phyloP scores from a whole-genome alignment of 2,329 filamentous ascomycete species.

The Hypomyces rosellus region DNA sequence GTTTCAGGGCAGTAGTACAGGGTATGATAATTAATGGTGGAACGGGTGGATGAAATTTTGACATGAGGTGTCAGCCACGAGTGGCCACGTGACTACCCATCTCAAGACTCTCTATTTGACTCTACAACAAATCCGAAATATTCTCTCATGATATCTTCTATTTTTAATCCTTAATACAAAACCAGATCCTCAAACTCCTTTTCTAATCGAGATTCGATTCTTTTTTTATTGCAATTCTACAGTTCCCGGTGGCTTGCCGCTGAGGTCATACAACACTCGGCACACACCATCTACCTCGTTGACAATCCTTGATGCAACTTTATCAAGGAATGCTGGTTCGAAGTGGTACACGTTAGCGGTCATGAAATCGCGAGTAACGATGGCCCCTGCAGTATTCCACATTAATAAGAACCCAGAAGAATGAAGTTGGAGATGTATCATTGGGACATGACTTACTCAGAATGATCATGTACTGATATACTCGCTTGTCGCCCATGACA shows the following conservation, averaged over 20 bases:
- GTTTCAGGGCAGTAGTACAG: too few species aligned
- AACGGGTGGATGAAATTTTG: background rate
- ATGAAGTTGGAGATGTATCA: too few species aligned
- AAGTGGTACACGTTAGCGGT: conserved; percentile 65
- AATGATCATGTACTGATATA: background rate
- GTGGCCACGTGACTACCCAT: background rate
- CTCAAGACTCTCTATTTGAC: too few species aligned
- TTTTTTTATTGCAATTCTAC: background rate
- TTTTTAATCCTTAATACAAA: too few species aligned
- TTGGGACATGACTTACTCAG: too few species aligned
- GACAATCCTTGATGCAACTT: conserved; percentile 58
- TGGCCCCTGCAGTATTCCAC: conserved; percentile 25
- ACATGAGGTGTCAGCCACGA: background rate
- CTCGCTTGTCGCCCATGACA: conserved; percentile 22
- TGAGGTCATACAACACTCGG: conserved; percentile 60
- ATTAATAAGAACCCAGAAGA: too few species aligned
- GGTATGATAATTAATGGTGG: background rate
- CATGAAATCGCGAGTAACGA: conserved; percentile 52
- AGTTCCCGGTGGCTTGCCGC: conserved; percentile 17
- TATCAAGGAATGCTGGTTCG: conserved; percentile 55
- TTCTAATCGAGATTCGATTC: too few species aligned
- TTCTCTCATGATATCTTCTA: too few species aligned
- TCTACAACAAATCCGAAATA: background rate
- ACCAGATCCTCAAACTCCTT: too few species aligned
- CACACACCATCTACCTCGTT: conserved; percentile 64